Base-by-base conservation (phyloP, 2,329 filamentous ascomycete genomes). In the Stagonosporopsis vannaccii region DNA sequence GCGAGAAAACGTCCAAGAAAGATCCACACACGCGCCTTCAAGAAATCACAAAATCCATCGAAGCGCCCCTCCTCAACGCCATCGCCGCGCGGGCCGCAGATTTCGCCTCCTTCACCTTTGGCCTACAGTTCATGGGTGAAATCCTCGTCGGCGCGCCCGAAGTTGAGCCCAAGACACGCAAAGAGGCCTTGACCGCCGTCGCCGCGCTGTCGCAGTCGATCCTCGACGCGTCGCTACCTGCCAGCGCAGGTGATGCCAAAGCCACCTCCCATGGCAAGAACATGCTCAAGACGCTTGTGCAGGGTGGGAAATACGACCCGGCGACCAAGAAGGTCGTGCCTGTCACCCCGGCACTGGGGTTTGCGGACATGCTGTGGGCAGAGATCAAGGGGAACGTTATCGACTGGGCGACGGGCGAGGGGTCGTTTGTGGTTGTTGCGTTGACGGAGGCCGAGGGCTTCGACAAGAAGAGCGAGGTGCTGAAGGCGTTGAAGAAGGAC, bases 1-100 rank as follows among this genome's bases (percentile, higher is more conserved):
- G 95, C 50, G 85, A 88, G 65, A 87, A 84, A 13, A 98, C 93
- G 2, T 96, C 91, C 62, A 99, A 98, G 80, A 99, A 99, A 78
- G 92, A 97, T 54, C 83, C 91, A 0, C 87, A 89, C 50, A 78
- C 84, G 20, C 86, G 95, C 56, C 87, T 90, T 55, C 83, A 86
- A 65, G 95, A 97, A 74, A 81, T 99, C 37, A 81, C 91, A 20
- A 85, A 87, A 56, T 84, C 87, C 11, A 79, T 96, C 25, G 92
- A 92, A 1, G 87, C 90, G 2, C 84, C 87, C 26, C 80, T 98
- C 2, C 82, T 99, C 26, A 84, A 87, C 39, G 86, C 91, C 35
- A 89, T 98, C 56, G 83, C 86, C 1, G 81, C 86, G 1, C 85
- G 88, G 22, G 85, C 92, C 1, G 78, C 81, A 2, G 85, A 89